phyloP scores from a whole-genome alignment of 2,329 filamentous ascomycete species.

The Zymoseptoria brevis region DNA sequence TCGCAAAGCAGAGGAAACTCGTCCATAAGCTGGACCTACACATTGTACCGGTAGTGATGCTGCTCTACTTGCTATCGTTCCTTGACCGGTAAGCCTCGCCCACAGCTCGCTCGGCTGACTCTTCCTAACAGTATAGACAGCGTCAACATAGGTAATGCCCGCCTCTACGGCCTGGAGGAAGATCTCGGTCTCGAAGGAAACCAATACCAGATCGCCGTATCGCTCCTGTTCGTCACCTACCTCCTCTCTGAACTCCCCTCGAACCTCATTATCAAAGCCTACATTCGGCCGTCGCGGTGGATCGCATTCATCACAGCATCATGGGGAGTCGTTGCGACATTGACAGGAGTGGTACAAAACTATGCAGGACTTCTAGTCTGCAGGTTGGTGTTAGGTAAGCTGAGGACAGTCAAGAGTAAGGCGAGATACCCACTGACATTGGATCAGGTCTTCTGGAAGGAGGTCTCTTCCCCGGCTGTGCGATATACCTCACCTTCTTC shows the following conservation, averaged over 20 bases:
- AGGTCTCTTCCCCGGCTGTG: slow-evolving; percentile 61
- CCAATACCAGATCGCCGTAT: slow-evolving; percentile 56
- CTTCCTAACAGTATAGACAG: slow-evolving; percentile 2
- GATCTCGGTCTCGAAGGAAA: slow-evolving; percentile 54
- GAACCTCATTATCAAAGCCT: slow-evolving; percentile 41
- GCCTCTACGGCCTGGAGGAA: slow-evolving; percentile 55
- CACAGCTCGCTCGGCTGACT: not conserved
- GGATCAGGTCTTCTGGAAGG: slow-evolving; percentile 52
- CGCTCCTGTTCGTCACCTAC: slow-evolving; percentile 40
- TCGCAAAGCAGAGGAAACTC: slow-evolving; percentile 45
- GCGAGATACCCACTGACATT: not conserved
- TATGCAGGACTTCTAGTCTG: slow-evolving; percentile 61
- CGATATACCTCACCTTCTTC: slow-evolving; percentile 65
- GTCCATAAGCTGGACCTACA: slow-evolving; percentile 57
- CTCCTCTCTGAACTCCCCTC: slow-evolving; percentile 39
- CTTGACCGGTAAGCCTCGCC: slow-evolving; percentile 52
- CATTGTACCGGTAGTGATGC: slow-evolving; percentile 60
- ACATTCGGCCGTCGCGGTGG: slow-evolving; percentile 34
- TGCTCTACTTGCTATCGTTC: slow-evolving; percentile 67
- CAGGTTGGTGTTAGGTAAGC: slow-evolving; percentile 52
- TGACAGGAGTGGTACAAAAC: slow-evolving; percentile 59
- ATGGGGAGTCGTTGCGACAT: slow-evolving; percentile 58
- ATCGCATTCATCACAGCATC: slow-evolving; percentile 51
- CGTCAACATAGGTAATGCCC: slow-evolving; percentile 48
- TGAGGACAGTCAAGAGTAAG: not conserved